Conservation (phyloP, 495 filamentous ascomycete genomes). For the Hyaloscypha variabilis region DNA sequence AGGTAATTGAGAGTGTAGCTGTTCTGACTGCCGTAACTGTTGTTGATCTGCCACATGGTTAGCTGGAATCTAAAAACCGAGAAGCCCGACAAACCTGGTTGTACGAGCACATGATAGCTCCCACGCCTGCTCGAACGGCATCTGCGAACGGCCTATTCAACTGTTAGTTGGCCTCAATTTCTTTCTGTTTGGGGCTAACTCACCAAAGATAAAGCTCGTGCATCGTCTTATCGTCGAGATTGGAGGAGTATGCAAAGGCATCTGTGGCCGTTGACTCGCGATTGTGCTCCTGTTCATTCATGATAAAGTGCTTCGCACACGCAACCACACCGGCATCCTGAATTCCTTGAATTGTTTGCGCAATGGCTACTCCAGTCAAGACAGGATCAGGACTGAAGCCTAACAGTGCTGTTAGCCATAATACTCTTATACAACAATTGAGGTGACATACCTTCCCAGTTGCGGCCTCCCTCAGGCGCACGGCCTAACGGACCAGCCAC, state of each 20-base stretch:
- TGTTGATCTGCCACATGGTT: conserved; percentile 51
- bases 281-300: conserved; percentile 82
- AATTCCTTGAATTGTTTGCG: conserved; percentile 76
- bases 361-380: conserved; percentile 72
- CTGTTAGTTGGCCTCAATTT: conserved; percentile 28
- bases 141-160: conserved; percentile 65
- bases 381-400: conserved; percentile 74
- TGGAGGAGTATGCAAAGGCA: conserved; percentile 67
- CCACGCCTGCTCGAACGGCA: conserved; percentile 74
- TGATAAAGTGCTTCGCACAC: conserved; percentile 80
- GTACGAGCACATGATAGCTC: conserved; percentile 93
- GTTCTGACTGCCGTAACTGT: conserved; percentile 70
- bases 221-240: conserved; percentile 91
- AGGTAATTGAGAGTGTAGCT: conserved; percentile 78
- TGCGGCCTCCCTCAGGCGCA: conserved; percentile 76
- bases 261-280: conserved; percentile 68
- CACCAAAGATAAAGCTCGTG: conserved; percentile 93
- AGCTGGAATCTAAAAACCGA: neutral
- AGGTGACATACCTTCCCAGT: conserved; percentile 69
- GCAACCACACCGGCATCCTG: conserved; percentile 83
- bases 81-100: conserved; percentile 53
- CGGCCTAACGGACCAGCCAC: conserved; percentile 86
- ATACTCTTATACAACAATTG: neutral
- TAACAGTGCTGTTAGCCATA: conserved; percentile 9
- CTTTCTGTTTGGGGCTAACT: conserved; percentile 33